phyloP scores from a whole-genome alignment of 2,329 filamentous ascomycete species.

The Xylaria sp. region DNA sequence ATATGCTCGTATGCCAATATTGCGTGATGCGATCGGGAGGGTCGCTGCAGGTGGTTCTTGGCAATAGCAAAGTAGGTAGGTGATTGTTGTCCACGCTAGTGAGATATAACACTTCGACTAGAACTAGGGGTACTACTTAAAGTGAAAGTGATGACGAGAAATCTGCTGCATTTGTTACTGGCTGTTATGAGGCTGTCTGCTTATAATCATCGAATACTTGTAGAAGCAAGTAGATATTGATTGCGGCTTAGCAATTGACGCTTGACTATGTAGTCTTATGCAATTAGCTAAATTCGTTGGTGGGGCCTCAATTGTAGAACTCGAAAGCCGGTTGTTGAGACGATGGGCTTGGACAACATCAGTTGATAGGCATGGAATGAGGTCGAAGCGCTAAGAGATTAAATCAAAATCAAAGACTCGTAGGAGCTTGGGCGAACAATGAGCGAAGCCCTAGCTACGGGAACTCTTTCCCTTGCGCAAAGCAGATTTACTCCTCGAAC shows the following conservation, averaged over 20 bases:
- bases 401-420: neutral
- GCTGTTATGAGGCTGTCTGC: neutral
- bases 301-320: neutral
- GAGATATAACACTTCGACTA: constrained; percentile 6
- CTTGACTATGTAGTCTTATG: neutral
- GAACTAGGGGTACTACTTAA: neutral
- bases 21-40: constrained; percentile 34
- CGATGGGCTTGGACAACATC: too few species aligned
- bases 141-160: neutral
- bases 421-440: neutral
- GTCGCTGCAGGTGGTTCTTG: constrained; percentile 21
- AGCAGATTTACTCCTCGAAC: neutral
- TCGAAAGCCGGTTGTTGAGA: neutral
- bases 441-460: too few species aligned
- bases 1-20: constrained; percentile 33
- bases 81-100: constrained; percentile 7
- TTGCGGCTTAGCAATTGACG: neutral
- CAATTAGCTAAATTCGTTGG: neutral
- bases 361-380: neutral
- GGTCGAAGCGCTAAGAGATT: neutral
- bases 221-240: neutral
- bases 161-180: neutral
- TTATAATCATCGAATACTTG: neutral
- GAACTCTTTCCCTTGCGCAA: neutral
- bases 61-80: constrained; percentile 31